Conservation (phyloP, 2,329 filamentous ascomycete genomes). For the Epichloe uncinata region DNA sequence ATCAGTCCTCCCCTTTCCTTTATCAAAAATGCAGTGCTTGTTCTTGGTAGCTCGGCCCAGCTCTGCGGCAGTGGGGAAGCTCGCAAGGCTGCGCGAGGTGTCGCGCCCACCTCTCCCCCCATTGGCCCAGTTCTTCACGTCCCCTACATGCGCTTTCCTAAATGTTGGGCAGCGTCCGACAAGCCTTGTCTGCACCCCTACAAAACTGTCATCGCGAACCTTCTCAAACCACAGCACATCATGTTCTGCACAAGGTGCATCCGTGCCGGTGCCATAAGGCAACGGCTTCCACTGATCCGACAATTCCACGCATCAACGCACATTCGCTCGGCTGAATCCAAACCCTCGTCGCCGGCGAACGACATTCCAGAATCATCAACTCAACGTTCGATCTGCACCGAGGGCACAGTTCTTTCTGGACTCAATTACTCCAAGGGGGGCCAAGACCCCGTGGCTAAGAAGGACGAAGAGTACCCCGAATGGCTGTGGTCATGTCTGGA, state of each 20-base stretch:
- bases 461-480: constrained; percentile 63
- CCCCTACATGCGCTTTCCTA: neutral
- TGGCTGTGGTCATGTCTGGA: constrained; percentile 70
- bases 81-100: neutral
- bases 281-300: constrained; percentile 18
- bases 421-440: constrained; percentile 67
- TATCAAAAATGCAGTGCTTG: too few relatives aligned
- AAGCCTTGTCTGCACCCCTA: constrained; percentile 1
- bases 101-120: neutral
- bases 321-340: constrained; percentile 23
- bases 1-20: too few relatives aligned
- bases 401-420: constrained; percentile 58
- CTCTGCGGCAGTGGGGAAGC: neutral
- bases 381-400: constrained; percentile 39
- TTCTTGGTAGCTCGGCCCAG: too few relatives aligned
- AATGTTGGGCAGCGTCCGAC: constrained; percentile 3
- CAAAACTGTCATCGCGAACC: neutral
- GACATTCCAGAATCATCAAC: constrained; percentile 17
- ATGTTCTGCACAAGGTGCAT: constrained; percentile 37
- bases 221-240: constrained; percentile 7
- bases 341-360: constrained; percentile 22
- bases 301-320: constrained; percentile 27
- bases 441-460: constrained; percentile 57
- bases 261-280: constrained; percentile 24
- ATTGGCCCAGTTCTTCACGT: constrained; percentile 4